Percentiles rank a stretch among this genome's conserved stretches.
Conservation (phyloP, 768 basidiomycete genomes). For the Tylopilus intermedius region DNA sequence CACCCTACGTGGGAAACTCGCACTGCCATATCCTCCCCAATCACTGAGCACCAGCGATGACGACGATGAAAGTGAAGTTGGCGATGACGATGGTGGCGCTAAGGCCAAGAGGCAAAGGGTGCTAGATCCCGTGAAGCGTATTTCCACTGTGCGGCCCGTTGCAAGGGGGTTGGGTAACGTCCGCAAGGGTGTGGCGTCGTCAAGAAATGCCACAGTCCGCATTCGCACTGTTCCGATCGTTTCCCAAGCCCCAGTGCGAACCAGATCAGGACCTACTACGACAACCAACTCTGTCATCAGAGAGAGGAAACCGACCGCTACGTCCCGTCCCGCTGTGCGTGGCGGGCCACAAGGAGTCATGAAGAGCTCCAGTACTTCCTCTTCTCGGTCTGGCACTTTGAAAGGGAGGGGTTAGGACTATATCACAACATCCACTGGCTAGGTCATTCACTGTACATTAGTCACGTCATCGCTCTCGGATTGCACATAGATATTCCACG, state of each 20-base stretch:
- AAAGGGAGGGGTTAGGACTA: slow-evolving; percentile 9
- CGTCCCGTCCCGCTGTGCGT: slow-evolving; percentile 9
- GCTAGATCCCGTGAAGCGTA: slow-evolving; percentile 23
- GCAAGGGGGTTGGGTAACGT: slow-evolving; percentile 9
- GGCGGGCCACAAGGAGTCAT: slow-evolving; percentile 10
- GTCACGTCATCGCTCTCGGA: slow-evolving; percentile 6
- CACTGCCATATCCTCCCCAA: slow-evolving; percentile 10
- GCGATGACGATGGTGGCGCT: slow-evolving; percentile 4
- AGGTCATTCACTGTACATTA: slow-evolving; percentile 24
- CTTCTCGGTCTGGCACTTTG: slow-evolving; percentile 25
- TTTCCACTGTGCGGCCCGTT: slow-evolving; percentile 24
- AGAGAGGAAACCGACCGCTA: slow-evolving; percentile 10
- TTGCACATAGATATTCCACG: slow-evolving; percentile 5
- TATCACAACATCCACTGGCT: neutral
- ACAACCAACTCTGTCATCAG: slow-evolving; percentile 9
- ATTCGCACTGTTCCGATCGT: slow-evolving; percentile 6
- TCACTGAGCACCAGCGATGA: slow-evolving; percentile 21
- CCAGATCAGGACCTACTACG: slow-evolving; percentile 10
- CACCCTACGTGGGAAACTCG: slow-evolving; percentile 26
- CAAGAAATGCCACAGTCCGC: slow-evolving; percentile 8
- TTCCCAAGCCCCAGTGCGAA: slow-evolving; percentile 9
- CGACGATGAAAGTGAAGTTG: slow-evolving; percentile 15
- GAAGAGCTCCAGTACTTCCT: slow-evolving; percentile 23
- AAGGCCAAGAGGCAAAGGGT: slow-evolving; percentile 26
- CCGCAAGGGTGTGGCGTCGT: slow-evolving; percentile 14